Base-by-base conservation (phyloP, 1,139 yeast genomes). In the Saccharomycopsis hybrid region DNA sequence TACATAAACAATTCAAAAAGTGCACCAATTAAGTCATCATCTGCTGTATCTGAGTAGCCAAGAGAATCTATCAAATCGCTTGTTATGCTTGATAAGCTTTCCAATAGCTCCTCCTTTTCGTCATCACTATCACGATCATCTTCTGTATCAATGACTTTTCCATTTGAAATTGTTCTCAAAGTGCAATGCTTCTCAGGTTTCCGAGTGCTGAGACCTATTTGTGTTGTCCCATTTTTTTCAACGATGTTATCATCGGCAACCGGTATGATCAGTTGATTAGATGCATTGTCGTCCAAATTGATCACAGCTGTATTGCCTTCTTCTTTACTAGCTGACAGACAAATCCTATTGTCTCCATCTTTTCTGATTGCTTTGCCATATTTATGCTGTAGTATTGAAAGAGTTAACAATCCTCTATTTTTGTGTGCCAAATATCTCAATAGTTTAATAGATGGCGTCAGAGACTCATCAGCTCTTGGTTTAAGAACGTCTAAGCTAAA, bases 401-500 rank as follows among this genome's bases (percentile, higher is more conserved):
- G 73, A 55, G 81, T 77, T 38, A 87, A 71, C 55, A 87, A 73
- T 0, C 96, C 96, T 53, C 95, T 70, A 61, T 92, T 92, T 56
- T 96, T 74, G 62, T 81, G 82, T 0, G 85, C 85, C 58, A 90
- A 70, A 61, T 86, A 89, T 49, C 95, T 74, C 43, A 92, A 70
- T 5, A 82, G 74, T 58, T 82, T 82, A 32, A 88, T 76, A 7
- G 83, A 80, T 1, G 95, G 95, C 0, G 94, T 82, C 9, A 78
- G 57, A 46, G 67, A 68, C 3, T 76, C 81, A 63, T 79, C 66
- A 5, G 13, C 18, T 9, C 35, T 40, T 3, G 41, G 45, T 37
- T 77, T 75, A 5, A 87, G 66, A 1, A 88, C 84, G 45, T 84
- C 89, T 41, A 87, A 72, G 47, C 73, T 70, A 62, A 90, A 85